Base-by-base conservation (phyloP, 78 protist species). In the Protostelium mycophagum region DNA sequence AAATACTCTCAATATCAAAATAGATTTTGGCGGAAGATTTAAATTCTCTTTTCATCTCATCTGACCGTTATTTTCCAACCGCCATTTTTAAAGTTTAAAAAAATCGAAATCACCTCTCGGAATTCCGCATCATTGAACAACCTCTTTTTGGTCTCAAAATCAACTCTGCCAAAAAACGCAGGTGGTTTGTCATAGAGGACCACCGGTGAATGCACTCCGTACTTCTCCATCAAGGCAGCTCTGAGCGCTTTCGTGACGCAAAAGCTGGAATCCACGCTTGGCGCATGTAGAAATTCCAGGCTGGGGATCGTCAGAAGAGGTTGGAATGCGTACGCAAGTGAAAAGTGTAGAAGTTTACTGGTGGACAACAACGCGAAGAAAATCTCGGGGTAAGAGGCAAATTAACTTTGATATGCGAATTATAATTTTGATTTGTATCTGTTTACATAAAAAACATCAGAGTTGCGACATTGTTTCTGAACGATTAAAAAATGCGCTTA, bases 171-270 rank as follows among this genome's bases (percentile, higher is more conserved):
- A 51, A 51, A 51, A 16, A 51, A 51, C 31, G 73, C 5, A 5
- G 73, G 73, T 51, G 73, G 73, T 25, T 16, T 5, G 16, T 51
- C 73, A 16, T 51, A 51, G 5, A 51, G 16, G 73, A 51, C 73
- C 16, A 5, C 16, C 31, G 73, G 73, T 16, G 5, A 25, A 51
- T 16, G 5, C 31, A 51, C 73, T 86, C 90, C 63, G 91, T 90
- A 87, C 25, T 89, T 88, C 35, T 29, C 90, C 1, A 63, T 51
- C 28, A 94, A 83, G 28, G 36, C 84, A 31, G 85, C 34, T 38
- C 88, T 89, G 97, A 97, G 93, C 35, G 95, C 93, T 34, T 90
- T 36, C 35, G 97, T 93, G 1, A 96, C 98, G 35, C 96, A 96
- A n/a, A 96, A n/a, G 85, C 96, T 89, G 36, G 88, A 84, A 34